Evolutionary conservation across 2,329 filamentous ascomycete genomes (phyloP).

Genomic region (Calonectria pauciramosa): DNA sequence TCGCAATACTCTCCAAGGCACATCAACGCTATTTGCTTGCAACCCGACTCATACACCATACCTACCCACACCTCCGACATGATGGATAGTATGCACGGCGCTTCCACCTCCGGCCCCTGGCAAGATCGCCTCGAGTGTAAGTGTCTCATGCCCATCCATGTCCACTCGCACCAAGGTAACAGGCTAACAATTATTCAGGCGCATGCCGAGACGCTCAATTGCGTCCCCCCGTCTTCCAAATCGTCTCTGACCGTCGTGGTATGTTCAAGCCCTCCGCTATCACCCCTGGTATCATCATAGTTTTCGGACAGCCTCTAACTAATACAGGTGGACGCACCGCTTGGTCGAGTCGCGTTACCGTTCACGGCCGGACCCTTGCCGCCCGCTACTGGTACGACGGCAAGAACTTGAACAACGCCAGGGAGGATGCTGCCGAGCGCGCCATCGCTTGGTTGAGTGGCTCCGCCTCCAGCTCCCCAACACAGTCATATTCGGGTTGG

Average conservation of each 20-base stretch:
- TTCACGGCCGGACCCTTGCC: slow-evolving; percentile 74
- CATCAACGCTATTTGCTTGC: neutral
- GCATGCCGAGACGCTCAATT: slow-evolving; percentile 69
- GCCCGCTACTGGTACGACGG: slow-evolving; percentile 95
- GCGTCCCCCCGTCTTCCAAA: slow-evolving; percentile 73
- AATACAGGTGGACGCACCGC: slow-evolving; percentile 85
- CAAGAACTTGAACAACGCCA: slow-evolving; percentile 87
- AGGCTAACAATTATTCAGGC: slow-evolving; percentile 56
- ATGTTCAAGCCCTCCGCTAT: slow-evolving; percentile 43
- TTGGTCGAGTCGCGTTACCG: slow-evolving; percentile 86
- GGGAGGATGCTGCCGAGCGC: slow-evolving; percentile 91
- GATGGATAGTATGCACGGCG: slow-evolving; percentile 40
- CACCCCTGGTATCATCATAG: neutral
- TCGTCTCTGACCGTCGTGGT: slow-evolving; percentile 83
- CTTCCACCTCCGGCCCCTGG: slow-evolving; percentile 56
- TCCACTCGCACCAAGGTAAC: neutral
- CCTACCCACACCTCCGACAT: slow-evolving; percentile 12
- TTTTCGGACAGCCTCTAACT: slow-evolving; percentile 1
- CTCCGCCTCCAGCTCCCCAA: slow-evolving; percentile 47
- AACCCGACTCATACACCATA: neutral
- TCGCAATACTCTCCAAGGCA: neutral
- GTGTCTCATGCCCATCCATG: slow-evolving; percentile 28
- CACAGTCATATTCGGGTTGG: slow-evolving; percentile 39
- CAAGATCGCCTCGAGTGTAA: slow-evolving; percentile 70
- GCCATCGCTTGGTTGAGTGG: slow-evolving; percentile 72